Conservation (phyloP, 2,329 filamentous ascomycete genomes). For the Fusarium camptoceras region DNA sequence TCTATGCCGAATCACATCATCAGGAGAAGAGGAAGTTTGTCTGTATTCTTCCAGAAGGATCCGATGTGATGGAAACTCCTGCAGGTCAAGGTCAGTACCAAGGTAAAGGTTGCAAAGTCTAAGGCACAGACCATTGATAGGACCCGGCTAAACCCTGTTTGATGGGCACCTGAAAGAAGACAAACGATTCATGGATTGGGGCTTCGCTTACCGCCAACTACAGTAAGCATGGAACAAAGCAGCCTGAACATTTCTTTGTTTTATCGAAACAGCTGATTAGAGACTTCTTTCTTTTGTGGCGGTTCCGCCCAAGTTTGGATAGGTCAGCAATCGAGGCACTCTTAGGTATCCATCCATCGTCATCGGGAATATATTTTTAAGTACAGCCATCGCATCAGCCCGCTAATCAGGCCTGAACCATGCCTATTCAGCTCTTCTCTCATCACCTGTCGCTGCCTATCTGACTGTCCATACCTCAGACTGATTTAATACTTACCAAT, state of each 20-base stretch:
- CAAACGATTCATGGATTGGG: constrained; percentile 1
- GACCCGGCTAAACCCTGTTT: constrained; percentile 6
- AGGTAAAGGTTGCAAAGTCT: not conserved
- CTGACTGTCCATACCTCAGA: not conserved
- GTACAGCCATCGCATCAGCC: not conserved
- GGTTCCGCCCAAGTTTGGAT: not conserved
- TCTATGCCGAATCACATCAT: not conserved
- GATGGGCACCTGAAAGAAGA: not conserved
- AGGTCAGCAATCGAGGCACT: not conserved
- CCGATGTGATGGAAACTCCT: not conserved
- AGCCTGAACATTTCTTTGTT: not conserved
- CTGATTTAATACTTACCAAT: not conserved
- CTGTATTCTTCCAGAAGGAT: not conserved
- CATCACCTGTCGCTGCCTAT: not conserved
- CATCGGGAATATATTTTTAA: not conserved
- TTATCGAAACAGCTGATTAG: not conserved
- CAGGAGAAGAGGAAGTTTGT: not conserved
- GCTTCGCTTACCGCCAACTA: constrained; percentile 8
- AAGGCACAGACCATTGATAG: not conserved
- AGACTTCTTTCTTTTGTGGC: not conserved
- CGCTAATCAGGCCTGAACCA: not conserved
- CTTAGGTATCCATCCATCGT: not conserved
- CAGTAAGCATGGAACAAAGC: constrained; percentile 1
- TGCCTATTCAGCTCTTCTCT: not conserved
- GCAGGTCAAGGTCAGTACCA: not conserved